phyloP scores from a whole-genome alignment of 495 filamentous ascomycete genomes.

The Hypoxylon fragiforme region DNA sequence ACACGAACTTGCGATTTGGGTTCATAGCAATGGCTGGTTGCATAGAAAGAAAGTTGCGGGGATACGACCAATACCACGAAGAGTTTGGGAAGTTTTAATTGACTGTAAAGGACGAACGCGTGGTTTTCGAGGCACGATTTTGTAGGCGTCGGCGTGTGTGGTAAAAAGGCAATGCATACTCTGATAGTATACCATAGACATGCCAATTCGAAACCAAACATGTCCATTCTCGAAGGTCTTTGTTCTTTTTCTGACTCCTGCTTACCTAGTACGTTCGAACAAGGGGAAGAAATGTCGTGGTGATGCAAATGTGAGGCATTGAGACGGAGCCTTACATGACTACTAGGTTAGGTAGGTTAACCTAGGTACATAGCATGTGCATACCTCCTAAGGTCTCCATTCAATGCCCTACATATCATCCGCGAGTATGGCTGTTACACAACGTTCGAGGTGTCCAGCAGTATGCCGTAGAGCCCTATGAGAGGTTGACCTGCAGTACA shows the following conservation, averaged over 20 bases:
- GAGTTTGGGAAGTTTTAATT: slow-evolving; percentile 13
- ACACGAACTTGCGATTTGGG: slow-evolving; percentile 17
- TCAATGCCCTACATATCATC: no score
- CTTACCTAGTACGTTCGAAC: no score
- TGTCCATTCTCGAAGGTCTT: slow-evolving; percentile 2
- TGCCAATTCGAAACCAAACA: slow-evolving; percentile 17
- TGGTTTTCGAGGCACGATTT: slow-evolving; percentile 16
- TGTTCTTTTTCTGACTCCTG: neutral
- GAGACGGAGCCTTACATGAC: no score
- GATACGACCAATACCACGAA: slow-evolving; percentile 20
- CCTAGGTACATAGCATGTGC: no score
- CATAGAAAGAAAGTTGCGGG: slow-evolving; percentile 23
- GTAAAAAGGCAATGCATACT: slow-evolving; percentile 17
- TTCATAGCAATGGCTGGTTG: slow-evolving; percentile 28
- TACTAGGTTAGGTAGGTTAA: no score
- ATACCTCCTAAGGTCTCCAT: no score
- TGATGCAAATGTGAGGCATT: neutral
- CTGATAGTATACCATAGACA: slow-evolving; percentile 15
- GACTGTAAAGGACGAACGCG: slow-evolving; percentile 4
- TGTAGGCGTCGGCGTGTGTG: slow-evolving; percentile 16
- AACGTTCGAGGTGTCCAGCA: no score
- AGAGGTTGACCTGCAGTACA: no score
- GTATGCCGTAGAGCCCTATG: no score
- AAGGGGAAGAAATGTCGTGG: neutral
- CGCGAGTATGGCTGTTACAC: neutral